These are phyloP conservation scores for Alternaria brassicae DNA, from an alignment of 2,329 filamentous ascomycete species.

Conservation along the genomic window DNA sequence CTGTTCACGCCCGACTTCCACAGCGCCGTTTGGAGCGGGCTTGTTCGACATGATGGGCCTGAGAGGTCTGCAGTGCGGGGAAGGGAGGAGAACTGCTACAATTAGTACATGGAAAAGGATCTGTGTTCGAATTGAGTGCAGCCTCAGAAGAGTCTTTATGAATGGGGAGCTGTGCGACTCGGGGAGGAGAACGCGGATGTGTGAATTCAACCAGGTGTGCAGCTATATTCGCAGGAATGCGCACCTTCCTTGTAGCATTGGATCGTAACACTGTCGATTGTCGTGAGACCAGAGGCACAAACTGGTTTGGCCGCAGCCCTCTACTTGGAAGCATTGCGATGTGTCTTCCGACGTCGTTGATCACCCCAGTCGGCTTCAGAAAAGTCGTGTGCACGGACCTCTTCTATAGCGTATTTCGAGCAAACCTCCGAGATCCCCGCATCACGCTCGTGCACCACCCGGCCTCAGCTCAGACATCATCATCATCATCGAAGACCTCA, in stretches of 20 bases:
- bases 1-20: slow-evolving; percentile 36
- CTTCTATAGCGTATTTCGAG: background rate
- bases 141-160: background rate
- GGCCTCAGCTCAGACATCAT: background rate
- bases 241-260: slow-evolving; percentile 45
- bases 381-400: slow-evolving; percentile 22
- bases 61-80: slow-evolving; percentile 31
- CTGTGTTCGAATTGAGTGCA: background rate
- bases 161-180: background rate
- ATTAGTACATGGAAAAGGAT: slow-evolving; percentile 15
- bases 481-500: background rate
- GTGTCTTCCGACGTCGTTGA: slow-evolving; percentile 36
- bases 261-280: slow-evolving; percentile 30
- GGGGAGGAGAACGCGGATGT: slow-evolving; percentile 16
- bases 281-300: slow-evolving; percentile 30
- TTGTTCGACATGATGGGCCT: slow-evolving; percentile 31
- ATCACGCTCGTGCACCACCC: background rate
- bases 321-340: slow-evolving; percentile 58
- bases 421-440: slow-evolving; percentile 23
- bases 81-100: slow-evolving; percentile 44
- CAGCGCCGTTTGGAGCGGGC: slow-evolving; percentile 32
- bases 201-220: background rate
- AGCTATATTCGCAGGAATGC: slow-evolving; percentile 17
- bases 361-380: slow-evolving; percentile 27
- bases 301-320: slow-evolving; percentile 52